Percentiles rank a stretch among this genome's conserved stretches.
Conservation (phyloP, 2,329 filamentous ascomycete species). For the Phyllachora maydis region DNA sequence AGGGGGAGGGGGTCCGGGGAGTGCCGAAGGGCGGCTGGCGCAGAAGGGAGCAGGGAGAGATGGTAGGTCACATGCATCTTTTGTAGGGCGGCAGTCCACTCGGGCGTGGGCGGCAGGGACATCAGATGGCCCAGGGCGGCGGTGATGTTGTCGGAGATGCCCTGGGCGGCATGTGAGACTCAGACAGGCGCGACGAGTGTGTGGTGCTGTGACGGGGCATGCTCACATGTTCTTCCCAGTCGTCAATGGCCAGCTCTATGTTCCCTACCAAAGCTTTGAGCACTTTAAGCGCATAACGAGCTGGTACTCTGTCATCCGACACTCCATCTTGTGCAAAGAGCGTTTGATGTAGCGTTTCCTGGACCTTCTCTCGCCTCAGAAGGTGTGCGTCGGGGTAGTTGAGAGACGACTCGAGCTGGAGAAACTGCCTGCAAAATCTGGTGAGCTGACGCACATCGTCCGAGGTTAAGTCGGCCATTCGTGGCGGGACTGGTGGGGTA, state of each 20-base stretch:
- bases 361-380: slow-evolving; percentile 39
- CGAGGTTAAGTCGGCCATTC: too few species aligned
- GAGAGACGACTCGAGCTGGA: slow-evolving; percentile 49
- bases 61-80: slow-evolving; percentile 59
- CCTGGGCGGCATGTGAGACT: slow-evolving; percentile 25
- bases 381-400: slow-evolving; percentile 38
- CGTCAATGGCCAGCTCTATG: slow-evolving; percentile 54
- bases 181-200: slow-evolving; percentile 7
- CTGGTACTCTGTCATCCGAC: slow-evolving; percentile 37
- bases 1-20: background rate
- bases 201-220: too few species aligned
- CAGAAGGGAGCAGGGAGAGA: slow-evolving; percentile 19
- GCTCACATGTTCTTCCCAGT: slow-evolving; percentile 79
- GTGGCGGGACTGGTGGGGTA: too few species aligned
- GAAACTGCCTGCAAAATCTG: slow-evolving; percentile 53
- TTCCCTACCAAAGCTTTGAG: slow-evolving; percentile 51
- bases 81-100: slow-evolving; percentile 44
- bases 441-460: slow-evolving; percentile 3
- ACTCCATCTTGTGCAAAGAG: slow-evolving; percentile 42
- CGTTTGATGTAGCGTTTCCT: slow-evolving; percentile 41
- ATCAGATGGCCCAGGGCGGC: slow-evolving; percentile 44
- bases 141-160: slow-evolving; percentile 67
- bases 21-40: too few species aligned
- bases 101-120: slow-evolving; percentile 38
- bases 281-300: slow-evolving; percentile 50